A percentile compares a stretch with the other conserved stretches of the same genome.
Evolutionary conservation across 495 filamentous ascomycete genomes (phyloP).

Genomic region (Antarctomyces pellizariae): DNA sequence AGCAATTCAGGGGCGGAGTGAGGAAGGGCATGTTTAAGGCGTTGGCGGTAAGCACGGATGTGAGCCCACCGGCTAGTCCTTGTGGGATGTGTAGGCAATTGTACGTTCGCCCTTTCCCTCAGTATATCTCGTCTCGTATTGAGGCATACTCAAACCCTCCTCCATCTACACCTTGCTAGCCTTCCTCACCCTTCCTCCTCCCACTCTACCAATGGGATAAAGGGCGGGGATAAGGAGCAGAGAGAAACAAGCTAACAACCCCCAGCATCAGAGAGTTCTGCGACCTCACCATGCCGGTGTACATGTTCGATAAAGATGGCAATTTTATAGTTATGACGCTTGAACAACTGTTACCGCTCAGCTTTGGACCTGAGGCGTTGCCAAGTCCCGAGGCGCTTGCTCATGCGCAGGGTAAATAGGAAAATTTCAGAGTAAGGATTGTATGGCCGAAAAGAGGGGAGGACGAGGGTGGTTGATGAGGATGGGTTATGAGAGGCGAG

Average conservation of each 20-base stretch:
- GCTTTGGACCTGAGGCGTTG: slow-evolving; percentile 43
- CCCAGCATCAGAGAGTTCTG: slow-evolving; percentile 61
- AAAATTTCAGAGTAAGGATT: too few species aligned
- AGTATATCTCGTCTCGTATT: too few species aligned
- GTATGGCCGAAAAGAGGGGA: too few species aligned
- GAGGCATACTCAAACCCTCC: too few species aligned
- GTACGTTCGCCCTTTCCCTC: slow-evolving; percentile 15
- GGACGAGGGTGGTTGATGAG: too few species aligned
- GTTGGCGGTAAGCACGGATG: slow-evolving; percentile 69
- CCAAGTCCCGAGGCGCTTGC: too few species aligned
- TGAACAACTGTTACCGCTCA: slow-evolving; percentile 35
- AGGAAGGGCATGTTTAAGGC: slow-evolving; percentile 58
- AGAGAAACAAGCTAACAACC: slow-evolving; percentile 1
- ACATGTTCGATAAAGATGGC: slow-evolving; percentile 70
- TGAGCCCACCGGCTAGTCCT: slow-evolving; percentile 41
- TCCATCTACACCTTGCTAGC: too few species aligned
- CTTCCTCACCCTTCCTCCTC: too few species aligned
- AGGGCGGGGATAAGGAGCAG: too few species aligned
- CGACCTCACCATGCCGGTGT: slow-evolving; percentile 40
- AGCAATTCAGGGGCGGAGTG: slow-evolving; percentile 1
- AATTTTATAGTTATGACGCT: slow-evolving; percentile 47
- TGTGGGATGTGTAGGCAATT: slow-evolving; percentile 50
- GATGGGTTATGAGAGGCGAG: too few species aligned
- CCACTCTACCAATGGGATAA: too few species aligned
- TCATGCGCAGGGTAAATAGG: too few species aligned